Conservation (phyloP, 2,329 filamentous ascomycete genomes). For the Botrytis galanthina region DNA sequence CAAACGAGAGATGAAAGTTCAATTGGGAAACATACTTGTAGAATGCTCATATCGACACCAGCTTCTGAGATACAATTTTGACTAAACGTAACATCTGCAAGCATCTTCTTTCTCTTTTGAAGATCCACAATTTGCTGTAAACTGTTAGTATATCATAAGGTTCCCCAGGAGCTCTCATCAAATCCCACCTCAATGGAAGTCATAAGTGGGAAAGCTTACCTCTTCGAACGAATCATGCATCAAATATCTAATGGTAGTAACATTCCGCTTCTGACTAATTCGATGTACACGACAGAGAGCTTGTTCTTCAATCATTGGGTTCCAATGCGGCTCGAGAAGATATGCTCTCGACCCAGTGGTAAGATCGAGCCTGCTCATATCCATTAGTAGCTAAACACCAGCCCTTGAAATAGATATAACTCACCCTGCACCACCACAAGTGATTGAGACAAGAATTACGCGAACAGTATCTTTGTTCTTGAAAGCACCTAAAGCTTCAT, state of each 20-base stretch:
- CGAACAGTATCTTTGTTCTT: conserved; percentile 39
- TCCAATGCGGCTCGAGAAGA: conserved; percentile 38
- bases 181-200: too few relatives aligned
- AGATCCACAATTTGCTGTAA: conserved; percentile 23
- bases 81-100: conserved; percentile 19
- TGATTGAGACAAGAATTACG: conserved; percentile 50
- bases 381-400: neutral
- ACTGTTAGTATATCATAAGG: neutral
- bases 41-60: too few relatives aligned
- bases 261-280: conserved; percentile 31
- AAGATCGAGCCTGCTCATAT: conserved; percentile 19
- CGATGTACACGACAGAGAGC: conserved; percentile 30
- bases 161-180: neutral
- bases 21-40: too few relatives aligned
- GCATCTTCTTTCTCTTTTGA: conserved; percentile 22
- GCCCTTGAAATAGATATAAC: conserved; percentile 22
- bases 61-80: too few relatives aligned
- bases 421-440: conserved; percentile 53
- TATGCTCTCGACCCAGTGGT: conserved; percentile 31
- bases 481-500: conserved; percentile 44
- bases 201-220: neutral
- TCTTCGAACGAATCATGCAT: conserved; percentile 35
- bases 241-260: conserved; percentile 34
- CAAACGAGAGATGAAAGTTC: too few relatives aligned
- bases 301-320: conserved; percentile 34